phyloP scores from a whole-genome alignment of 176 grass and related monocot species.

The Alopecurus myosuroides region DNA sequence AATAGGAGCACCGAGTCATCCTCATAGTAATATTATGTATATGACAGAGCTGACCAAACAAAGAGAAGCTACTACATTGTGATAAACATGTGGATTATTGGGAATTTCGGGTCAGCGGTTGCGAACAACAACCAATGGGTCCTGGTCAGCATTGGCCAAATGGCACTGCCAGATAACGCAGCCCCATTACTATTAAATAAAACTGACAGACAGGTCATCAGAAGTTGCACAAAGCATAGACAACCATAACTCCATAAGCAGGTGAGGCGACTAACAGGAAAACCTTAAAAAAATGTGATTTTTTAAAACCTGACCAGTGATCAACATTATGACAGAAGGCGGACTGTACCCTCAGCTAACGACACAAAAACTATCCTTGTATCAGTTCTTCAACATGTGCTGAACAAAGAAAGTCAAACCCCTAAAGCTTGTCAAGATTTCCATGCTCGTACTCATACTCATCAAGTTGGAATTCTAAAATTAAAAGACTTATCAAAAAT shows the following conservation, averaged over 20 bases:
- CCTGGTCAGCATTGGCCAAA: conserved; percentile 25
- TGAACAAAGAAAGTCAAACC: background rate
- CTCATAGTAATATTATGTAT: background rate
- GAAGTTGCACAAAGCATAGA: background rate
- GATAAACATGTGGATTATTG: conserved; percentile 37
- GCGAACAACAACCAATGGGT: background rate
- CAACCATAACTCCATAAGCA: background rate
- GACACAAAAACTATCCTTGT: background rate
- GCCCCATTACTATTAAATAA: background rate
- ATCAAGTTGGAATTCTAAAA: background rate
- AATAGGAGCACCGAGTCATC: background rate
- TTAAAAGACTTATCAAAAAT: background rate
- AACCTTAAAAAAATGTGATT: conserved; percentile 17
- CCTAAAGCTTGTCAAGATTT: background rate
- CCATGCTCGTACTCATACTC: background rate
- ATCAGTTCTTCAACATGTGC: background rate
- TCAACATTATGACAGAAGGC: background rate
- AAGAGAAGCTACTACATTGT: conserved; percentile 16
- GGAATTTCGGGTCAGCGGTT: background rate
- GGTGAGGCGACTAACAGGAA: background rate
- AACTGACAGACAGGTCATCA: conserved; percentile 3
- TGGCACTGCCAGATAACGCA: background rate
- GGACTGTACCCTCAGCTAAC: background rate
- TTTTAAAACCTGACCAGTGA: background rate
- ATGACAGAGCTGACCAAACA: background rate